Evolutionary conservation across 164 flowering plant species (phyloP).

Genomic region (Magnolia sinica): DNA sequence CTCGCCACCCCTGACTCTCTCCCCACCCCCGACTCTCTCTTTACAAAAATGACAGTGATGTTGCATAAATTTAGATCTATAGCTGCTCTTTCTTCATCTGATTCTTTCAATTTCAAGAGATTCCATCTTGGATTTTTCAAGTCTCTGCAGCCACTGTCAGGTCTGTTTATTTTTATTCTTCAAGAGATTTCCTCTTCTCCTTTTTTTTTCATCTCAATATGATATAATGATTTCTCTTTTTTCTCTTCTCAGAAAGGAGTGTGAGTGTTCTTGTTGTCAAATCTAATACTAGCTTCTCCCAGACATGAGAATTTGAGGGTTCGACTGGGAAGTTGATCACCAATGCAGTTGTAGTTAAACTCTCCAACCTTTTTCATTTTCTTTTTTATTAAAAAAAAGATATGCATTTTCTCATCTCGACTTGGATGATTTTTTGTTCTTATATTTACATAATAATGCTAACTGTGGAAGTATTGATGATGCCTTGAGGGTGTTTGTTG

Average conservation of each 20-base stretch:
- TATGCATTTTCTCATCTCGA: background rate
- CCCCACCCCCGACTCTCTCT: no score
- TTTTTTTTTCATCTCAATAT: no score
- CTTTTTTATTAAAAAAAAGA: background rate
- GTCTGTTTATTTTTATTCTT: slow-evolving; percentile 10
- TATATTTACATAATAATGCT: no score
- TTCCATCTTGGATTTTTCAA: slow-evolving; percentile 21
- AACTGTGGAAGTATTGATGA: no score
- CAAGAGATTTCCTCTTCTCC: background rate
- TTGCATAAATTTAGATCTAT: slow-evolving; percentile 45
- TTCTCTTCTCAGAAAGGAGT: slow-evolving; percentile 35
- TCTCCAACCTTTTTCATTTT: background rate
- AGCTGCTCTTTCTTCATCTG: slow-evolving; percentile 27
- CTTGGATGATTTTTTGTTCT: background rate
- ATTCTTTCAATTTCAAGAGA: slow-evolving; percentile 32
- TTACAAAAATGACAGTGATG: slow-evolving; percentile 37
- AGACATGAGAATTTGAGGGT: slow-evolving; percentile 9
- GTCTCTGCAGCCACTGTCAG: slow-evolving; percentile 18
- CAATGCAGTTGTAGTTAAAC: slow-evolving; percentile 59
- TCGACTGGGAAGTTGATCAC: slow-evolving; percentile 28
- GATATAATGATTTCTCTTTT: slow-evolving; percentile 3
- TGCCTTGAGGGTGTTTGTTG: no score
- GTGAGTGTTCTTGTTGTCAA: slow-evolving; percentile 30
- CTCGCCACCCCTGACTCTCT: no score
- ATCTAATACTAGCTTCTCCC: slow-evolving; percentile 35